These are phyloP conservation scores for Linnemannia elongata DNA, from an alignment of 192 early-diverging fungal species.

Conservation along the genomic window DNA sequence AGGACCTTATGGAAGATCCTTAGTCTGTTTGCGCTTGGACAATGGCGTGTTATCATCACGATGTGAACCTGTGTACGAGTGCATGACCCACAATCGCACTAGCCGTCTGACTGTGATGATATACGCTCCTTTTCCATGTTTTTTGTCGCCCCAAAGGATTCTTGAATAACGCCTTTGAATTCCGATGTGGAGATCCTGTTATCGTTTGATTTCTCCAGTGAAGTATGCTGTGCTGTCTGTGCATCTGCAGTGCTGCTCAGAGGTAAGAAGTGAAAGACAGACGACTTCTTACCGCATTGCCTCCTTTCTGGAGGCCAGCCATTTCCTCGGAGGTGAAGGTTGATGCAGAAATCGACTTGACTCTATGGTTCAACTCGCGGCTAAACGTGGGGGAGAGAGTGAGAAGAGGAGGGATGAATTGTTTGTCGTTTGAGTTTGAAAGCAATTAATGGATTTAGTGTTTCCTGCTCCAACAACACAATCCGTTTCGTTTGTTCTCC, in stretches of 20 bases:
- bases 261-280: not conserved
- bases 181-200: not conserved
- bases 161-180: not conserved
- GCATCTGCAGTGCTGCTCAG: not conserved
- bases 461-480: not conserved
- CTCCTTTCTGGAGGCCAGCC: conserved; percentile 59
- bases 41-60: conserved; percentile 10
- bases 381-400: conserved; percentile 29
- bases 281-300: conserved; percentile 64
- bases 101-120: not conserved
- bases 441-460: conserved; percentile 5
- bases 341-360: conserved; percentile 72
- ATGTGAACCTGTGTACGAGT: conserved; percentile 4
- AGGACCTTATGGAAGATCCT: conserved; percentile 19
- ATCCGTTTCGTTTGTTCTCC: not conserved
- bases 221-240: not conserved
- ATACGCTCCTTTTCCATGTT: not conserved
- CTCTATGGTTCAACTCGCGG: conserved; percentile 70
- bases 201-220: not conserved
- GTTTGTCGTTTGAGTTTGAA: not conserved
- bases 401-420: conserved; percentile 8
- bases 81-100: not conserved
- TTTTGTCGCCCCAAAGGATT: not conserved
- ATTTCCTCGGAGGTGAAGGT: conserved; percentile 67
- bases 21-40: conserved; percentile 11